Percentiles rank a stretch among this genome's conserved stretches.
phyloP scores from a whole-genome alignment of 192 early-diverging fungal species.

The Rhizophagus clarus region DNA sequence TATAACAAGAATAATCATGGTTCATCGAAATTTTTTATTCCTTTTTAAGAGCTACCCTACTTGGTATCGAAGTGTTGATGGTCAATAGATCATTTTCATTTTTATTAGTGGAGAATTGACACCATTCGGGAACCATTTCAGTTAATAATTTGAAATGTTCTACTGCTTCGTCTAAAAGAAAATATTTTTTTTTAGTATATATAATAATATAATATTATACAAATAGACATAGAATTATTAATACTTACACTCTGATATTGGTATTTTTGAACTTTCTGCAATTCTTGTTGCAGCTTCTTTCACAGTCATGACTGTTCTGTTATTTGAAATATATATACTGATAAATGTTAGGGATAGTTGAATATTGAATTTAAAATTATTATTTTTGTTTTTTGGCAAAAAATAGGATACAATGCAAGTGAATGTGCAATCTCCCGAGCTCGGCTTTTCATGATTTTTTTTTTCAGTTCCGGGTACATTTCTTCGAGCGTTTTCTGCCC shows the following conservation, averaged over 20 bases:
- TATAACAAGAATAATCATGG: neutral
- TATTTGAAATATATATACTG: neutral
- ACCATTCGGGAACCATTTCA: neutral
- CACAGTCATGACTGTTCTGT: neutral
- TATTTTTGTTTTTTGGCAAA: too few relatives aligned
- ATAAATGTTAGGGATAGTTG: neutral
- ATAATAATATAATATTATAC: too few relatives aligned
- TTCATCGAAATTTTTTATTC: neutral
- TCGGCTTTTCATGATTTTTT: neutral
- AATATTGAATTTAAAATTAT: neutral
- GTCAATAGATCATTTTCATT: neutral
- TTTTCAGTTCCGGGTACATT: neutral
- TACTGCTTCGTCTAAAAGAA: neutral
- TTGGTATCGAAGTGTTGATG: neutral
- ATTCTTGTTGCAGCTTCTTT: neutral
- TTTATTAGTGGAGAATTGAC: neutral
- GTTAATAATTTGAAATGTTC: neutral
- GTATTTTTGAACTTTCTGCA: neutral
- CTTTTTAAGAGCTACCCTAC: neutral
- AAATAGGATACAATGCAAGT: constrained; percentile 9
- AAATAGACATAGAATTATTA: neutral
- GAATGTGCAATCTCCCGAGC: neutral
- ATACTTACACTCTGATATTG: neutral
- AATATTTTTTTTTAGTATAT: neutral
- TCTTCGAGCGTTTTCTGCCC: constrained; percentile 10